phyloP scores from a whole-genome alignment of 352 stramenopile genomes.

The Phytophthora podocarpi region DNA sequence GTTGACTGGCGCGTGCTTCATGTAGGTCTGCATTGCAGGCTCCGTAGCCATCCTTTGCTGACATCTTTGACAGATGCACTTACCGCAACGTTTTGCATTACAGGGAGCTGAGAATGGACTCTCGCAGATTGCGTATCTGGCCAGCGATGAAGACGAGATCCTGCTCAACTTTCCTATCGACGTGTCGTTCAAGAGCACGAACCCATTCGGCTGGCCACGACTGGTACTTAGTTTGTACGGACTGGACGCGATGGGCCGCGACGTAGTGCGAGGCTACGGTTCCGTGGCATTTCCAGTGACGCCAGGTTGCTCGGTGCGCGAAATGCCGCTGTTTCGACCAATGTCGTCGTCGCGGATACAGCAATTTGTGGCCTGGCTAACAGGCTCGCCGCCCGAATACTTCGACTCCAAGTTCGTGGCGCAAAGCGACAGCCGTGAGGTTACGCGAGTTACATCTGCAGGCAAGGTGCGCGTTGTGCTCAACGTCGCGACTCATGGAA shows the following conservation, averaged over 20 bases:
- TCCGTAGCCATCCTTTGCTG: no score
- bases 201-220: constrained; percentile 94
- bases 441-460: constrained; percentile 65
- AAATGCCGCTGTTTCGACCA: constrained; percentile 89
- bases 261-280: constrained; percentile 93
- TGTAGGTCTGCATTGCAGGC: constrained; percentile 31
- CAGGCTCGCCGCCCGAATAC: constrained; percentile 88
- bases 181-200: constrained; percentile 95
- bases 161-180: constrained; percentile 97
- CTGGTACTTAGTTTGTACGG: constrained; percentile 90
- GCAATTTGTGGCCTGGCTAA: constrained; percentile 89
- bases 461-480: constrained; percentile 59
- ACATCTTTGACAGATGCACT: neutral
- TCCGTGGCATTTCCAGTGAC: constrained; percentile 83
- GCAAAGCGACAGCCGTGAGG: constrained; percentile 68
- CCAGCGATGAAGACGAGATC: constrained; percentile 61
- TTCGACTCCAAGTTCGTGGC: constrained; percentile 86
- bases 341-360: constrained; percentile 86
- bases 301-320: constrained; percentile 59
- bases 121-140: constrained; percentile 86
- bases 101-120: constrained; percentile 83
- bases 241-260: constrained; percentile 90
- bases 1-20: constrained; percentile 93
- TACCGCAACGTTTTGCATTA: constrained; percentile 1
- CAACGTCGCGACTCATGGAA: constrained; percentile 69